These are phyloP conservation scores for Puccinia hordei DNA, from an alignment of 1,284 basidiomycete species.

Conservation along the genomic window DNA sequence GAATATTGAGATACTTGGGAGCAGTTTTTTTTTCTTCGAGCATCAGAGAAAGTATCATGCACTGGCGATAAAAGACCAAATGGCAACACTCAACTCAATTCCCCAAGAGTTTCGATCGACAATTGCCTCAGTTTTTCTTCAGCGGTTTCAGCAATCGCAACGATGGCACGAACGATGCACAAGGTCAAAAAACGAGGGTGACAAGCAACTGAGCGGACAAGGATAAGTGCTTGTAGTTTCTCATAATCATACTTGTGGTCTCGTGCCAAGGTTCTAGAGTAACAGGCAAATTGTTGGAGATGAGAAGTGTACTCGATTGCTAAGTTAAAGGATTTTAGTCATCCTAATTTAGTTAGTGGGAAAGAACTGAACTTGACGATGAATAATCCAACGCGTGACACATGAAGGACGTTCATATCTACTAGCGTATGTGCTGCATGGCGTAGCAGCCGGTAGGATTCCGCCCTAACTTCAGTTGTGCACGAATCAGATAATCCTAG, in stretches of 20 bases:
- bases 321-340: too few relatives aligned
- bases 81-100: constrained; percentile 70
- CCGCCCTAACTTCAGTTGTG: constrained; percentile 27
- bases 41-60: not conserved
- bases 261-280: constrained; percentile 72
- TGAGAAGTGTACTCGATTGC: too few relatives aligned
- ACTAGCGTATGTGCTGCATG: constrained; percentile 9
- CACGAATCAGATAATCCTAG: constrained; percentile 31
- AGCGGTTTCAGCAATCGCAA: constrained; percentile 86
- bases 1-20: constrained; percentile 1
- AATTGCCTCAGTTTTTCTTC: constrained; percentile 86
- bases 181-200: constrained; percentile 60
- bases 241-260: constrained; percentile 82
- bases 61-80: constrained; percentile 1
- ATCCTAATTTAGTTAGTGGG: not conserved
- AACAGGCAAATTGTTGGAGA: not conserved
- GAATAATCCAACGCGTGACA: constrained; percentile 27
- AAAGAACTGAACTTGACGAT: constrained; percentile 35
- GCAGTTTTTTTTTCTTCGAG: not conserved
- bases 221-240: constrained; percentile 90
- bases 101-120: constrained; percentile 84
- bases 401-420: constrained; percentile 1
- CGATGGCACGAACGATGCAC: constrained; percentile 78
- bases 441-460: constrained; percentile 40
- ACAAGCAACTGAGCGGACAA: constrained; percentile 77